Percentiles rank a stretch among this genome's conserved stretches.
Conservation (phyloP, 1,284 basidiomycete genomes). For the Puccinia horiana region DNA sequence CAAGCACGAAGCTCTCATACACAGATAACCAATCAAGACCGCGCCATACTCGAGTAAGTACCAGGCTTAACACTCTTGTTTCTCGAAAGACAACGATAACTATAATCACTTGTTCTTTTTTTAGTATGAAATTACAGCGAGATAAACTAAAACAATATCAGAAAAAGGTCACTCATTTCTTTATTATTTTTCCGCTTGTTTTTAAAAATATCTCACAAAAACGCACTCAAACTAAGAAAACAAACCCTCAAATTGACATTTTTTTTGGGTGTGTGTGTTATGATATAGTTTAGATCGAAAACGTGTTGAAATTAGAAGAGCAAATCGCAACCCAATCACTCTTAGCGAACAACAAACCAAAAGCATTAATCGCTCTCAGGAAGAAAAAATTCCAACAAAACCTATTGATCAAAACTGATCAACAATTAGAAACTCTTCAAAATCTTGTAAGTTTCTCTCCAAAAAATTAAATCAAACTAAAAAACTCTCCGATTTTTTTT, state of each 20-base stretch:
- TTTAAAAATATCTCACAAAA: not conserved
- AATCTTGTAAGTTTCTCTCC: slow-evolving; percentile 67
- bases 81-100: not conserved
- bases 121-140: slow-evolving; percentile 77
- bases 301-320: slow-evolving; percentile 74
- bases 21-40: slow-evolving; percentile 81
- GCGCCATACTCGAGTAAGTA: slow-evolving; percentile 82
- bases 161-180: slow-evolving; percentile 72
- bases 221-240: not conserved
- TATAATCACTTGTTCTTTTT: not conserved
- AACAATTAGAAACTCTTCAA: slow-evolving; percentile 83
- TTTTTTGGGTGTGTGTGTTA: slow-evolving; percentile 8
- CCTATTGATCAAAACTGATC: slow-evolving; percentile 81
- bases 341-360: slow-evolving; percentile 76
- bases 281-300: slow-evolving; percentile 53
- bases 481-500: not conserved
- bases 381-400: slow-evolving; percentile 90
- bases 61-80: not conserved
- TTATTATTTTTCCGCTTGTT: slow-evolving; percentile 51
- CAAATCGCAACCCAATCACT: slow-evolving; percentile 83
- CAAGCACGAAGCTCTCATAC: slow-evolving; percentile 5
- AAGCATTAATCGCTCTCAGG: slow-evolving; percentile 80
- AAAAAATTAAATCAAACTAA: no score
- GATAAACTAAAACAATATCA: slow-evolving; percentile 95
- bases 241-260: not conserved